Percentiles rank a stretch among this genome's conserved stretches.
phyloP scores from a whole-genome alignment of 208 protist genomes.

The Crithidia sp. region DNA sequence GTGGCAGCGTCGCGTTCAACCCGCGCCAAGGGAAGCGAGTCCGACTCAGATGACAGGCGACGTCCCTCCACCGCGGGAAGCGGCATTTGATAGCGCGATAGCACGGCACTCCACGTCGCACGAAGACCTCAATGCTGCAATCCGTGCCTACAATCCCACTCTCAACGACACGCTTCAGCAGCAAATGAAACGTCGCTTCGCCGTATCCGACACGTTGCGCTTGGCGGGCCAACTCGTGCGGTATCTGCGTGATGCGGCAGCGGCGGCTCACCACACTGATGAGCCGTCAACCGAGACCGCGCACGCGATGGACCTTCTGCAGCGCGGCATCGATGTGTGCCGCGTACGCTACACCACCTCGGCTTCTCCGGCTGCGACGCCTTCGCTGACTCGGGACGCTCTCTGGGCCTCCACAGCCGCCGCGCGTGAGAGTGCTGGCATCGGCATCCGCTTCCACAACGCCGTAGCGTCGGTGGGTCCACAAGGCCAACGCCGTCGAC shows the following conservation, averaged over 20 bases:
- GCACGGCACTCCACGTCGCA: not conserved
- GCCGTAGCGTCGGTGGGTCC: not conserved
- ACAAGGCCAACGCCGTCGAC: slow-evolving; percentile 10
- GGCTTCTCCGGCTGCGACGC: not conserved
- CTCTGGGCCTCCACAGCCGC: slow-evolving; percentile 23
- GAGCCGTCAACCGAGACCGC: not conserved
- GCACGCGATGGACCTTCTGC: slow-evolving; percentile 22
- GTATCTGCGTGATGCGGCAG: slow-evolving; percentile 35
- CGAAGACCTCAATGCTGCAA: slow-evolving; percentile 19
- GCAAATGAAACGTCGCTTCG: slow-evolving; percentile 37
- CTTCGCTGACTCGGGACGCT: not conserved
- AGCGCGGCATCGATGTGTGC: slow-evolving; percentile 19
- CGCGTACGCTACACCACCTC: slow-evolving; percentile 9
- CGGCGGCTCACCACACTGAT: not conserved
- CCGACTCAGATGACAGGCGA: too few relatives aligned
- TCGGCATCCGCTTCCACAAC: slow-evolving; percentile 20
- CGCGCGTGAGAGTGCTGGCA: slow-evolving; percentile 26
- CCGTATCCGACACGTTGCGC: slow-evolving; percentile 33
- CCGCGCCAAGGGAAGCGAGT: too few relatives aligned
- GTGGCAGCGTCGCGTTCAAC: too few relatives aligned
- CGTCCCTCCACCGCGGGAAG: not conserved
- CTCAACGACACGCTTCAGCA: slow-evolving; percentile 38
- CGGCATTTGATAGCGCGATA: not conserved
- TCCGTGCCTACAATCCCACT: slow-evolving; percentile 50
- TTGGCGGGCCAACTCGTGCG: slow-evolving; percentile 32